These are phyloP conservation scores for Lizonia empirigonia DNA, from an alignment of 2,329 filamentous ascomycete species.

Conservation along the genomic window DNA sequence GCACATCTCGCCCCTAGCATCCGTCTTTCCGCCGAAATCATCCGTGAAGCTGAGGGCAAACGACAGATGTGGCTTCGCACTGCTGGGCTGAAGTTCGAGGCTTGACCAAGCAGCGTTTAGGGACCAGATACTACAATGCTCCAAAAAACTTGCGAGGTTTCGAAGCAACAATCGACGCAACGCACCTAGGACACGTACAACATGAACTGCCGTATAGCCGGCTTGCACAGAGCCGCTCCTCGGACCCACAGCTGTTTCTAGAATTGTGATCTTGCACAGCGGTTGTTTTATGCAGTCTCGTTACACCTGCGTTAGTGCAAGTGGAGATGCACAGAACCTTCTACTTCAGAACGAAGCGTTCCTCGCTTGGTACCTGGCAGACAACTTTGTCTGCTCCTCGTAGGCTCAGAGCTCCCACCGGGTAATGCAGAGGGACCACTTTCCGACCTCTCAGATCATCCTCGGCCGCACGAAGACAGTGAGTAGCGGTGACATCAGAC, in stretches of 20 bases:
- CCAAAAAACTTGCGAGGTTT: too few species aligned
- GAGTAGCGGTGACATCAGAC: not conserved
- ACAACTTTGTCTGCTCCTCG: constrained; percentile 1
- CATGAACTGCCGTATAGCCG: not conserved
- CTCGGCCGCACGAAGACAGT: not conserved
- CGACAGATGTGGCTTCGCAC: constrained; percentile 63
- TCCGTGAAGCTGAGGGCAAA: constrained; percentile 75
- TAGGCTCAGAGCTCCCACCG: constrained; percentile 2
- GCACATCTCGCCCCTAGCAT: constrained; percentile 77
- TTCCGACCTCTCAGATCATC: not conserved
- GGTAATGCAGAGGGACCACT: constrained; percentile 2
- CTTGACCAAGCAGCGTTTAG: constrained; percentile 29
- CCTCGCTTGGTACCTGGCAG: not conserved
- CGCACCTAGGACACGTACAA: too few species aligned
- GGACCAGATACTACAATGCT: not conserved
- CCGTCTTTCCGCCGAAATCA: constrained; percentile 76
- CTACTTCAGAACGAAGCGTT: not conserved
- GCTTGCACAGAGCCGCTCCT: not conserved
- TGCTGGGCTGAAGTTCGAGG: constrained; percentile 47
- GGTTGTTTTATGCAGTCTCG: not conserved
- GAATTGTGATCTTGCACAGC: not conserved
- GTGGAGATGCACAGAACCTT: constrained; percentile 7
- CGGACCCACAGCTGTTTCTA: too few species aligned
- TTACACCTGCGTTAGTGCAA: not conserved
- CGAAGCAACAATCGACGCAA: not conserved